Conservation (phyloP, 2,329 filamentous ascomycete species). For the Claviceps quebecensis region DNA sequence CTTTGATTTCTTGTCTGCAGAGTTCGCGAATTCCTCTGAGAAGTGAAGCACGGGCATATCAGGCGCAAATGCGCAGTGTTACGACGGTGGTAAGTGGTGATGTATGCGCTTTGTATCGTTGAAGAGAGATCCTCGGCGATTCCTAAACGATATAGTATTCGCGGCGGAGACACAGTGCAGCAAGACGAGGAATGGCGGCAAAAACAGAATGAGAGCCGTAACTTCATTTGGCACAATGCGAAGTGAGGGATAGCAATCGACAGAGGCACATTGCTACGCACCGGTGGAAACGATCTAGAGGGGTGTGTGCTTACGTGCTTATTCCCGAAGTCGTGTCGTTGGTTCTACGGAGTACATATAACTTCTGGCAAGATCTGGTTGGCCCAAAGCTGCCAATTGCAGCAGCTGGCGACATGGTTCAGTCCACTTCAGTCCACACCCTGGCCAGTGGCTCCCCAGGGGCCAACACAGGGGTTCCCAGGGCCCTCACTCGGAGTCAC, state of each 20-base stretch:
- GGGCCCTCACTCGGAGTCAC: too few relatives aligned
- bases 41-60: not conserved
- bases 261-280: not conserved
- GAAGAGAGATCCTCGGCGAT: not conserved
- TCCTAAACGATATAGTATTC: not conserved
- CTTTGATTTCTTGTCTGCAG: not conserved
- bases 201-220: not conserved
- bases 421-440: too few relatives aligned
- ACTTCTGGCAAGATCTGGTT: too few relatives aligned
- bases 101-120: not conserved
- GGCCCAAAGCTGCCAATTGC: too few relatives aligned
- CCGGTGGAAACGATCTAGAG: not conserved
- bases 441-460: too few relatives aligned
- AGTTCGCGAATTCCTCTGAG: not conserved
- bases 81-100: not conserved
- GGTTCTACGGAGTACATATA: too few relatives aligned
- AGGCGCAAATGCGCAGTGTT: not conserved
- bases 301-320: too few relatives aligned
- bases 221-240: not conserved
- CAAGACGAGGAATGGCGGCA: not conserved
- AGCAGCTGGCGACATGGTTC: too few relatives aligned
- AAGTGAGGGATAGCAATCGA: not conserved
- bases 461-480: too few relatives aligned
- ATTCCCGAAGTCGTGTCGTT: too few relatives aligned
- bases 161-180: not conserved